These are phyloP conservation scores for Clavariopsis aquatica DNA, from an alignment of 495 filamentous ascomycete species.

Conservation along the genomic window DNA sequence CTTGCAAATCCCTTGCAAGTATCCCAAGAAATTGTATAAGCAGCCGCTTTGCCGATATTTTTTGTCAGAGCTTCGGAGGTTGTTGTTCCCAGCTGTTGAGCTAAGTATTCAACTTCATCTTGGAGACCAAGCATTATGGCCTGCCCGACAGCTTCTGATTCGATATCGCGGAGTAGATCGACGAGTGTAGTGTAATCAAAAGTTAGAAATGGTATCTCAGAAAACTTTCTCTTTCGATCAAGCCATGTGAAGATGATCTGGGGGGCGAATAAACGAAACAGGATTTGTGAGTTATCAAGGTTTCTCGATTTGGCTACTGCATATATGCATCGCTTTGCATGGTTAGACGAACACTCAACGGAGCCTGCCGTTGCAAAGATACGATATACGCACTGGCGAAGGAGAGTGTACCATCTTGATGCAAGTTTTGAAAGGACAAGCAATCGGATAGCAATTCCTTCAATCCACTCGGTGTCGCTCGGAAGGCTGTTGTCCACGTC, in stretches of 20 bases:
- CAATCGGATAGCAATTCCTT: conserved; percentile 84
- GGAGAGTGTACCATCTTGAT: conserved; percentile 74
- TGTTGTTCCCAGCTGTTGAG: conserved; percentile 52
- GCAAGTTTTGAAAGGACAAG: conserved; percentile 73
- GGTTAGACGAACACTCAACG: conserved; percentile 59
- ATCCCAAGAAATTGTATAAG: conserved; percentile 82
- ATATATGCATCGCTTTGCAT: conserved; percentile 71
- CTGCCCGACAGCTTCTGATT: conserved; percentile 78
- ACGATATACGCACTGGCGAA: conserved; percentile 83
- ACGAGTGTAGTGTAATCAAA: conserved; percentile 73
- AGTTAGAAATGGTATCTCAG: conserved; percentile 72
- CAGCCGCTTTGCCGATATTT: conserved; percentile 78
- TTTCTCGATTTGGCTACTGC: conserved; percentile 64
- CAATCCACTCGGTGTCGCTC: conserved; percentile 64
- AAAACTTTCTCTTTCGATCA: conserved; percentile 57
- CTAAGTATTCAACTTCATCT: conserved; percentile 60
- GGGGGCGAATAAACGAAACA: conserved; percentile 86
- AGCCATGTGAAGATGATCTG: conserved; percentile 96
- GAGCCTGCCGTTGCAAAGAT: conserved; percentile 85
- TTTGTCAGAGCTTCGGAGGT: conserved; percentile 56
- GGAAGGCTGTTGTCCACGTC: conserved; percentile 76
- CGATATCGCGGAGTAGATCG: conserved; percentile 70
- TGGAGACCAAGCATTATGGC: conserved; percentile 80
- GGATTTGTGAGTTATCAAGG: conserved; percentile 60
- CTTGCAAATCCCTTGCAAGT: conserved; percentile 58